A percentile compares a stretch with the other conserved stretches of the same genome.
phyloP scores from a whole-genome alignment of 257 asterid genomes.

The Nicotiana tomentosiformis region DNA sequence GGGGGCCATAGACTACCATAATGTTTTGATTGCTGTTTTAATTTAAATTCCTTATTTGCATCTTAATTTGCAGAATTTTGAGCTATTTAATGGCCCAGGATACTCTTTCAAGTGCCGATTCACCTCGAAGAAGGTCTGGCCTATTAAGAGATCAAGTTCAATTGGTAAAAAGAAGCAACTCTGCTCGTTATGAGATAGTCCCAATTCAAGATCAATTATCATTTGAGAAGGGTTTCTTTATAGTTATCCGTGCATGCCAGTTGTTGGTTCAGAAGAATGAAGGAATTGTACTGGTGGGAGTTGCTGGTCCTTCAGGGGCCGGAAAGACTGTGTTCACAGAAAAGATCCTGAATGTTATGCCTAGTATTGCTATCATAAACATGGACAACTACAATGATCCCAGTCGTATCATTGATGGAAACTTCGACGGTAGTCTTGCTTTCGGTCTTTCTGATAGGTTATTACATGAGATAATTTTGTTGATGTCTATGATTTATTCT shows the following conservation, averaged over 20 bases:
- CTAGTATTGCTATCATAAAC: conserved; percentile 74
- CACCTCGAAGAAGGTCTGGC: conserved; percentile 80
- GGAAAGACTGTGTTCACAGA: conserved; percentile 91
- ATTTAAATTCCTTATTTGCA: not conserved
- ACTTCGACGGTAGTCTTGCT: conserved; percentile 66
- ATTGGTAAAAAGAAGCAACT: conserved; percentile 65
- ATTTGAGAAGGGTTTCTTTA: conserved; percentile 92
- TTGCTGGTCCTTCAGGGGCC: conserved; percentile 98
- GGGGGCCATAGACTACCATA: not conserved
- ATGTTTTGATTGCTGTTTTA: not conserved
- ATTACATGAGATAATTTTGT: not conserved
- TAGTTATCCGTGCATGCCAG: conserved; percentile 84
- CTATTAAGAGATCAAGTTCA: conserved; percentile 88
- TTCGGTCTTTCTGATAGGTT: not conserved
- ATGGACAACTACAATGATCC: conserved; percentile 96
- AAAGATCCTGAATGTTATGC: conserved; percentile 79
- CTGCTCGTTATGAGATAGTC: conserved; percentile 74
- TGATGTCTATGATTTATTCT: conserved; percentile 1
- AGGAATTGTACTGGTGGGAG: conserved; percentile 76
- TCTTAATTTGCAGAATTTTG: conserved; percentile 2
- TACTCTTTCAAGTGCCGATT: conserved; percentile 42
- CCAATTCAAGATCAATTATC: conserved; percentile 74
- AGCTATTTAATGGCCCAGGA: conserved; percentile 51
- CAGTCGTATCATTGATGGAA: conserved; percentile 83
- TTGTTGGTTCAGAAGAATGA: conserved; percentile 87